Conservation (phyloP, 2,329 filamentous ascomycete species). For the Colletotrichum gigasporum region DNA sequence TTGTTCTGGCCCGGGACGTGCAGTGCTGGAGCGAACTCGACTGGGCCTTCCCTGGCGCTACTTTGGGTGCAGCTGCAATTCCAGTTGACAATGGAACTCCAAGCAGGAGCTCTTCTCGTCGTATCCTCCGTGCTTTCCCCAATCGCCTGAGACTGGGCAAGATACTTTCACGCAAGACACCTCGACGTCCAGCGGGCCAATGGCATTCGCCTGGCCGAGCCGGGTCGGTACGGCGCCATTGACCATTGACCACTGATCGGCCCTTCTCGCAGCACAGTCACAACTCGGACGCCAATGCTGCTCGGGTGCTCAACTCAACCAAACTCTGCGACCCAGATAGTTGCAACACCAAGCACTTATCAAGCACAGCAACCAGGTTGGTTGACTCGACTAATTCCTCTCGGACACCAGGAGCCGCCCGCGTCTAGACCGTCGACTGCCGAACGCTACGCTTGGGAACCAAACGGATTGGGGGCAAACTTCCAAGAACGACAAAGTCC, state of each 20-base stretch:
- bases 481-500: neutral
- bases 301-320: neutral
- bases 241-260: too few relatives aligned
- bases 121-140: too few relatives aligned
- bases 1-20: conserved; percentile 5
- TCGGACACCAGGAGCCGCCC: neutral
- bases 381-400: neutral
- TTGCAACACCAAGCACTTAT: neutral
- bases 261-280: too few relatives aligned
- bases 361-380: neutral
- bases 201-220: neutral
- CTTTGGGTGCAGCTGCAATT: neutral
- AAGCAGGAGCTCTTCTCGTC: neutral
- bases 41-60: neutral
- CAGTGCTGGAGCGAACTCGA: neutral
- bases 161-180: neutral
- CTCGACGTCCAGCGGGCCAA: neutral
- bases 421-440: neutral
- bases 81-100: neutral
- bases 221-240: too few relatives aligned
- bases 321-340: neutral
- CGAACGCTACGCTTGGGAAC: neutral
- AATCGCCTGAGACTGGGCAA: neutral
- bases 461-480: neutral
- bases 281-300: neutral